Conservation (phyloP, 2,329 filamentous ascomycete species). For the Lecanicillium sp. region DNA sequence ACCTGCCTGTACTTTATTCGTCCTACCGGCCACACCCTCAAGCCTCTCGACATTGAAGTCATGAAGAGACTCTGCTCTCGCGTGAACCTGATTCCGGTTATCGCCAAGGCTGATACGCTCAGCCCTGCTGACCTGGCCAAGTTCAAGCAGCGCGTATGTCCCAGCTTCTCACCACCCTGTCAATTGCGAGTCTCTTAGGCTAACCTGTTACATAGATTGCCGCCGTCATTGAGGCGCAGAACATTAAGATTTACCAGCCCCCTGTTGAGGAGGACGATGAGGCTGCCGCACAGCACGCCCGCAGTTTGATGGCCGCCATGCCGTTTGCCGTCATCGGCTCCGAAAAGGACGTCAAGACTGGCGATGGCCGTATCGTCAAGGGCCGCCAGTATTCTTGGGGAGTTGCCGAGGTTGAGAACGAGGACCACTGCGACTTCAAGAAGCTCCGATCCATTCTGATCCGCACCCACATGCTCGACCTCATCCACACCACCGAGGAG, state of each 20-base stretch:
- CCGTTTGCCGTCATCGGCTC: constrained; percentile 98
- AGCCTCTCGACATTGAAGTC: constrained; percentile 98
- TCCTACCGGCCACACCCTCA: constrained; percentile 94
- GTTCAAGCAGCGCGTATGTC: constrained; percentile 87
- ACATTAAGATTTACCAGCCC: constrained; percentile 99
- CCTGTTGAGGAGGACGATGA: constrained; percentile 98
- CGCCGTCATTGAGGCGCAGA: constrained; percentile 92
- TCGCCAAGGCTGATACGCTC: constrained; percentile 97
- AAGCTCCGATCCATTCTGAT: constrained; percentile 98
- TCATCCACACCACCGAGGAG: constrained; percentile 99
- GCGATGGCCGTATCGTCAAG: constrained; percentile 94
- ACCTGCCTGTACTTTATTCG: constrained; percentile 99
- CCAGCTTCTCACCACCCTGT: background rate
- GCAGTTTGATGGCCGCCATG: constrained; percentile 92
- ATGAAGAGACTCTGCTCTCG: constrained; percentile 99
- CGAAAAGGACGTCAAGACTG: constrained; percentile 97
- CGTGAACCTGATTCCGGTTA: constrained; percentile 96
- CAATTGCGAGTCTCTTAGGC: constrained; percentile 8
- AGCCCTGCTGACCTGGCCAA: constrained; percentile 84
- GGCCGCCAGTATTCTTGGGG: constrained; percentile 99
- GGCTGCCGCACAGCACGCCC: constrained; percentile 87
- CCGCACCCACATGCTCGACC: constrained; percentile 98
- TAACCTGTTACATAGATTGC: constrained; percentile 57
- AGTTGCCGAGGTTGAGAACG: constrained; percentile 98
- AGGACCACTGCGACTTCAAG: constrained; percentile 99